Percentiles rank a stretch among this genome's conserved stretches.
These are phyloP conservation scores for Penicillium sp. DNA, from an alignment of 2,329 filamentous ascomycete genomes.

Conservation along the genomic window DNA sequence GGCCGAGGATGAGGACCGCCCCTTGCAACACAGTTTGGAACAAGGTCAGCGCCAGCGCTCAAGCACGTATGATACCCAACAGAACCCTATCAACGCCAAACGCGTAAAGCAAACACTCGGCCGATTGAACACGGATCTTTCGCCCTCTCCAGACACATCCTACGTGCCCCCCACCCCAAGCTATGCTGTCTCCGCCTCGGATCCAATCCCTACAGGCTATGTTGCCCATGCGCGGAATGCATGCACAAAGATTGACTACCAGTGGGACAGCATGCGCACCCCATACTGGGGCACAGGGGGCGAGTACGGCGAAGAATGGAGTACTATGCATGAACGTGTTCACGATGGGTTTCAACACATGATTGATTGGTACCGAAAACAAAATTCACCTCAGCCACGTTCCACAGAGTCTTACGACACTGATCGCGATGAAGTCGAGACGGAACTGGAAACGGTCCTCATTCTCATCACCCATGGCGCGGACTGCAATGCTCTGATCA, in stretches of 20 bases:
- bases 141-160: slow-evolving; percentile 36
- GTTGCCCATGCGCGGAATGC: slow-evolving; percentile 87
- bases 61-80: slow-evolving; percentile 46
- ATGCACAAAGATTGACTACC: slow-evolving; percentile 84
- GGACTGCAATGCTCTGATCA: slow-evolving; percentile 92
- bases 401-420: slow-evolving; percentile 25
- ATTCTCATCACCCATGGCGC: slow-evolving; percentile 92
- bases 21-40: background rate
- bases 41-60: slow-evolving; percentile 44
- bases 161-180: slow-evolving; percentile 78
- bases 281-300: slow-evolving; percentile 87
- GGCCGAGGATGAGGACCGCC: slow-evolving; percentile 29
- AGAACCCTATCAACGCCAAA: slow-evolving; percentile 23
- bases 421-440: slow-evolving; percentile 54
- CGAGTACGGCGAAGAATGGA: slow-evolving; percentile 90
- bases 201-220: slow-evolving; percentile 83
- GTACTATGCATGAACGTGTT: slow-evolving; percentile 89
- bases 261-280: slow-evolving; percentile 88
- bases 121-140: slow-evolving; percentile 35
- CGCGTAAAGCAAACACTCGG: slow-evolving; percentile 26
- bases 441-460: slow-evolving; percentile 68
- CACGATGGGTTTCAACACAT: slow-evolving; percentile 75
- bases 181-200: slow-evolving; percentile 78
- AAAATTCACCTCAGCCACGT: slow-evolving; percentile 28
- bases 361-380: slow-evolving; percentile 75